These are phyloP conservation scores for Hansenula sp. DNA, from an alignment of 1,139 yeast species.

Conservation along the genomic window DNA sequence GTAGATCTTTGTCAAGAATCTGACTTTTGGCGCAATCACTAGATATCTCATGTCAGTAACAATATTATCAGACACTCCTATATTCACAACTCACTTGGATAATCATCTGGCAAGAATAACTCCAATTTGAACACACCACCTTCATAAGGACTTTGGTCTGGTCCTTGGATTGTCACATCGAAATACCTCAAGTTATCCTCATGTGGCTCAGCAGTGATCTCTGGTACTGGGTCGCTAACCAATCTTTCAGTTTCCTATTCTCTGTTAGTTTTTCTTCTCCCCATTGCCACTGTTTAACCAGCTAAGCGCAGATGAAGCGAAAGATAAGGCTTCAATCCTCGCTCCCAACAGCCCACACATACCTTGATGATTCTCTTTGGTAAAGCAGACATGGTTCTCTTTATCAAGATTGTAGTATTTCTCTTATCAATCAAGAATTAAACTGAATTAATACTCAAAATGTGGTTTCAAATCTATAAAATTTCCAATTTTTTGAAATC, in stretches of 20 bases:
- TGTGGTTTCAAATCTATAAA: not conserved
- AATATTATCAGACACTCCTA: no score
- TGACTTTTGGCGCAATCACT: constrained; percentile 89
- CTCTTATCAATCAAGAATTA: no score
- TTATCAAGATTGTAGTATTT: no score
- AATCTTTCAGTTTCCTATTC: constrained; percentile 82
- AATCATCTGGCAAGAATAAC: constrained; percentile 81
- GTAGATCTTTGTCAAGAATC: constrained; percentile 88
- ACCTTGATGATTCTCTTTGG: constrained; percentile 89
- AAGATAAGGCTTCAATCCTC: no score
- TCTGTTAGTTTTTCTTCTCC: not conserved
- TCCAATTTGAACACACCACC: constrained; percentile 73
- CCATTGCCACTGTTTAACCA: no score
- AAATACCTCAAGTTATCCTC: constrained; percentile 92
- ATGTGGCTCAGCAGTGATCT: constrained; percentile 88
- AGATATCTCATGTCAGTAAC: no score
- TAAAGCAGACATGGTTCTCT: constrained; percentile 48
- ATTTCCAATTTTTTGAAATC: not conserved
- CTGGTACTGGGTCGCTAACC: constrained; percentile 94
- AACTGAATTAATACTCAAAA: not conserved
- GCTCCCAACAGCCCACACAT: constrained; percentile 18
- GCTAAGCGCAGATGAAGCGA: not conserved
- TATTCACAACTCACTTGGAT: constrained; percentile 60
- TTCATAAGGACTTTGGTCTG: constrained; percentile 81
- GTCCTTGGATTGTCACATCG: constrained; percentile 88